Evolutionary conservation across 2,329 filamentous ascomycete species (phyloP).

Genomic region (Ceratocystis colombiana): DNA sequence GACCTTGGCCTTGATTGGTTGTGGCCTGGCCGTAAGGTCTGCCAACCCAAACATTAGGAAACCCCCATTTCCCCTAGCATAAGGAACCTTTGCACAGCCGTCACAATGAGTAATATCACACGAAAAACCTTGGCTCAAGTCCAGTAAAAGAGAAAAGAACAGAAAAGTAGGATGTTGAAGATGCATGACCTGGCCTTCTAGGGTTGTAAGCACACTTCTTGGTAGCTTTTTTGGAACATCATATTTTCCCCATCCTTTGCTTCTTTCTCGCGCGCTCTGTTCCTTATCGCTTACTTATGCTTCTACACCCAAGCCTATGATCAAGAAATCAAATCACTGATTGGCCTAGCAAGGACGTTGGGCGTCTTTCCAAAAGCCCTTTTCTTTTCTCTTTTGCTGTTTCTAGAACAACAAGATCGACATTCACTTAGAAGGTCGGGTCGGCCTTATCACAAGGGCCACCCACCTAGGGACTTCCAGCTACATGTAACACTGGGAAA

Average conservation of each 20-base stretch:
- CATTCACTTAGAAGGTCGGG: not conserved
- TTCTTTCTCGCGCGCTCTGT: not conserved
- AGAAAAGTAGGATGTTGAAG: not conserved
- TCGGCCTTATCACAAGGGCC: slow-evolving; percentile 8
- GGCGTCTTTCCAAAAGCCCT: not conserved
- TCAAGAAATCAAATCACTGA: not conserved
- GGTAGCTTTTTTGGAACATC: not conserved
- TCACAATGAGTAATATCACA: not conserved
- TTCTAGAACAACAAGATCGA: slow-evolving; percentile 15
- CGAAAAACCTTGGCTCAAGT: not conserved
- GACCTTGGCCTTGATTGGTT: not conserved
- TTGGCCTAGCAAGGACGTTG: not conserved
- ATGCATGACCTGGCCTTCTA: no score
- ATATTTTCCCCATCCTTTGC: not conserved
- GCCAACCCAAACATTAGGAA: not conserved
- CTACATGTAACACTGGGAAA: not conserved
- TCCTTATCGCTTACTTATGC: no score
- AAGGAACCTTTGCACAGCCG: slow-evolving; percentile 9
- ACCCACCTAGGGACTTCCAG: not conserved
- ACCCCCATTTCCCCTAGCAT: not conserved
- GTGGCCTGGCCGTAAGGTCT: not conserved
- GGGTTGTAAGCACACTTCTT: no score
- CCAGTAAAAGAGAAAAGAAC: not conserved
- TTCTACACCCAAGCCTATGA: not conserved
- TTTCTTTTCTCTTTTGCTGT: slow-evolving; percentile 3